Percentiles rank a stretch among this genome's conserved stretches.
Conservation (phyloP, 176 grass and related monocot genomes). For the Oryza meyeriana region DNA sequence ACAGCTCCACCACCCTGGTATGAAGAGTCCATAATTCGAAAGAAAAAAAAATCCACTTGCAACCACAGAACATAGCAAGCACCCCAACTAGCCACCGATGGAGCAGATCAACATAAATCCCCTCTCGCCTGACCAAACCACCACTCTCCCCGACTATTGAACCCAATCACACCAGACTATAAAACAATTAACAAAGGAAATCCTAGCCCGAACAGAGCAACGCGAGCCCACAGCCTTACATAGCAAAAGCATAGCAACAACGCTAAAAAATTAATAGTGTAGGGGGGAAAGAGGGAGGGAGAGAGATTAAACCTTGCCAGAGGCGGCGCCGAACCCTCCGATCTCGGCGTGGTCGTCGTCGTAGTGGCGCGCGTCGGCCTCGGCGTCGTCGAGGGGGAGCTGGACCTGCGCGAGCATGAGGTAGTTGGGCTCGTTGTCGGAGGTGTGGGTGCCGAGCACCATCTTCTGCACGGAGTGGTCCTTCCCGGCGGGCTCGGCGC, state of each 20-base stretch:
- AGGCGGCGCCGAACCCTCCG: constrained; percentile 66
- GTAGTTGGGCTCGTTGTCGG: constrained; percentile 95
- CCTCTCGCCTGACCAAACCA: neutral
- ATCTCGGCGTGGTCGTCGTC: constrained; percentile 83
- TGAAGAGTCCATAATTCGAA: neutral
- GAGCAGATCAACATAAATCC: constrained; percentile 6
- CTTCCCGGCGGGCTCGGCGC: constrained; percentile 72
- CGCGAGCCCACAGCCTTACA: neutral
- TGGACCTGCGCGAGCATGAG: constrained; percentile 93
- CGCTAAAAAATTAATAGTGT: neutral
- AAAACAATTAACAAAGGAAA: neutral
- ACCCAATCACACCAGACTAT: neutral
- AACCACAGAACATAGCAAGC: neutral
- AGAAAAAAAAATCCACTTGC: neutral
- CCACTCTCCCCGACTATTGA: neutral
- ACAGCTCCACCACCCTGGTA: neutral
- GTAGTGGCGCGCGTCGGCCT: constrained; percentile 73
- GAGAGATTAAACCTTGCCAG: constrained; percentile 44
- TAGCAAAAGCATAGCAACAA: neutral
- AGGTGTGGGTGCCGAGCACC: constrained; percentile 89
- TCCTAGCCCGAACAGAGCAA: neutral
- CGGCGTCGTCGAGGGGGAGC: constrained; percentile 78
- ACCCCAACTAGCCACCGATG: neutral
- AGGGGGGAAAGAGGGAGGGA: neutral
- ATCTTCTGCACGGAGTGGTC: constrained; percentile 95